These are phyloP conservation scores for Ambrosia hybrid DNA, from an alignment of 140 eudicot genomes.

Conservation along the genomic window DNA sequence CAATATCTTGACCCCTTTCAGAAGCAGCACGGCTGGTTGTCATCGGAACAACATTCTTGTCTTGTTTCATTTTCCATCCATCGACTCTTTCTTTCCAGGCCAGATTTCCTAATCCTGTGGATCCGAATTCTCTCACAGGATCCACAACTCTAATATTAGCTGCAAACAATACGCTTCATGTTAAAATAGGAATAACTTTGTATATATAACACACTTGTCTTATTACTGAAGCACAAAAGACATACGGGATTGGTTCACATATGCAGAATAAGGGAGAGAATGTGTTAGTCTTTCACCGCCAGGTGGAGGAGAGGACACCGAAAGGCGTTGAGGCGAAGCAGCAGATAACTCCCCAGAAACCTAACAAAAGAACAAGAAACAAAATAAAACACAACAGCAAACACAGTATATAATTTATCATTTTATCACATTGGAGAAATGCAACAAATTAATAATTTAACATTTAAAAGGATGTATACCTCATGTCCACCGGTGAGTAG, in stretches of 20 bases:
- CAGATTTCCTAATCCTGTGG: slow-evolving; percentile 84
- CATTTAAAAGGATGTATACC: slow-evolving; percentile 41
- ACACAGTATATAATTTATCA: background rate
- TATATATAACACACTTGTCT: slow-evolving; percentile 12
- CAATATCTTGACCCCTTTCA: slow-evolving; percentile 93
- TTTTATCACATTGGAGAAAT: background rate
- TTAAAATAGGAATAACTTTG: slow-evolving; percentile 7
- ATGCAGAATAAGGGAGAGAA: slow-evolving; percentile 47
- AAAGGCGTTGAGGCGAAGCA: slow-evolving; percentile 90
- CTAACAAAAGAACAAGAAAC: slow-evolving; percentile 23
- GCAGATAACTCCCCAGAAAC: slow-evolving; percentile 97
- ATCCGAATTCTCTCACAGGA: slow-evolving; percentile 88
- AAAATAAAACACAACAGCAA: background rate
- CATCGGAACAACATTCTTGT: slow-evolving; percentile 68
- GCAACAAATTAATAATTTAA: slow-evolving; percentile 2
- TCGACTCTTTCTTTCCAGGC: slow-evolving; percentile 99
- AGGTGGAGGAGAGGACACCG: slow-evolving; percentile 85
- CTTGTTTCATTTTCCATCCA: slow-evolving; percentile 99
- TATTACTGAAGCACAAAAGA: slow-evolving; percentile 23
- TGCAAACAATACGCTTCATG: slow-evolving; percentile 38
- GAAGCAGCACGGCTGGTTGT: slow-evolving; percentile 86
- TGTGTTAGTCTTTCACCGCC: slow-evolving; percentile 57
- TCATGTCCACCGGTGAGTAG: slow-evolving; percentile 80
- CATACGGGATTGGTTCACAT: slow-evolving; percentile 50
- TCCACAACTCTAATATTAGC: slow-evolving; percentile 80